phyloP scores from a whole-genome alignment of 106 monocot genomes.

The Gastrodia elata region DNA sequence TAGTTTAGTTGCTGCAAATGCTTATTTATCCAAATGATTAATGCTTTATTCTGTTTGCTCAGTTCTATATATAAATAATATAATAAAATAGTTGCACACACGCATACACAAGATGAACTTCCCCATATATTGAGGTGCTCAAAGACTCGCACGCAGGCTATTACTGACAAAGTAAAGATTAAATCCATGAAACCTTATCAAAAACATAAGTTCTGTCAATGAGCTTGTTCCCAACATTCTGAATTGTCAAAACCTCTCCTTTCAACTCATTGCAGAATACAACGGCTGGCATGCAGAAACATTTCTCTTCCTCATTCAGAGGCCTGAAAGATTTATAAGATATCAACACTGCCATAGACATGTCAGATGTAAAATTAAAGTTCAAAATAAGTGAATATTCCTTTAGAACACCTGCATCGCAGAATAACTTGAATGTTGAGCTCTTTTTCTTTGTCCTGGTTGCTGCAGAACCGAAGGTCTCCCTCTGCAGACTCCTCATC shows the following conservation, averaged over 20 bases:
- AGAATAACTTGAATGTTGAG: conserved; percentile 78
- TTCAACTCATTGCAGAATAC: conserved; percentile 34
- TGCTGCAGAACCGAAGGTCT: conserved; percentile 44
- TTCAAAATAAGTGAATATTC: background rate
- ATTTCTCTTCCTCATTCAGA: conserved; percentile 36
- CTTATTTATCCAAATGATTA: too few relatives aligned
- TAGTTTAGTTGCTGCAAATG: too few relatives aligned
- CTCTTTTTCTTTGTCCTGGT: conserved; percentile 64
- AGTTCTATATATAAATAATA: too few relatives aligned
- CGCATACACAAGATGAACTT: too few relatives aligned
- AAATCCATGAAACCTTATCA: conserved; percentile 15
- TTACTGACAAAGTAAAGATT: background rate
- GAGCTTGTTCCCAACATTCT: conserved; percentile 50
- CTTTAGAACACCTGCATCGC: conserved; percentile 28
- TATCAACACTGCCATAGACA: background rate
- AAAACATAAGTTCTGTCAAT: conserved; percentile 41
- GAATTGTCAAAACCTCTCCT: conserved; percentile 34
- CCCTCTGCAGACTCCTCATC: conserved; percentile 39
- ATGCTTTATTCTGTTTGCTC: too few relatives aligned
- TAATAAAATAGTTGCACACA: too few relatives aligned
- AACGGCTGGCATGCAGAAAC: conserved; percentile 15
- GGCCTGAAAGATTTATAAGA: conserved; percentile 19
- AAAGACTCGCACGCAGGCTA: too few relatives aligned
- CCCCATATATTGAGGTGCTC: too few relatives aligned
- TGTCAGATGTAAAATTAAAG: background rate